Evolutionary conservation across 768 basidiomycete genomes (phyloP).

Genomic region (Psilocybe cubensis): DNA sequence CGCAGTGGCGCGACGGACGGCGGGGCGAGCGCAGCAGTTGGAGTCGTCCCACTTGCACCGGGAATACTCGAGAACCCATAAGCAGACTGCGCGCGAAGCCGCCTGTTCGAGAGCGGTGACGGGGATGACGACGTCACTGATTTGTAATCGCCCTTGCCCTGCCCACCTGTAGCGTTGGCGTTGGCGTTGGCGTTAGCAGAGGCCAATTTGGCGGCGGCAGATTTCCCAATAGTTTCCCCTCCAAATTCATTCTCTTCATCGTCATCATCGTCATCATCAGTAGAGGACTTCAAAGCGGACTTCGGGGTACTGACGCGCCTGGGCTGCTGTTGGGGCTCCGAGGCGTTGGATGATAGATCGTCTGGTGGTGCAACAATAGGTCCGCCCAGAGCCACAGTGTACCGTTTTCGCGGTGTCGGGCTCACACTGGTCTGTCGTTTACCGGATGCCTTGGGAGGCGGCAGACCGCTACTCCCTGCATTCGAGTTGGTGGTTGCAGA

Average conservation of each 20-base stretch:
- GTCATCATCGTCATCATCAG: constrained; percentile 32
- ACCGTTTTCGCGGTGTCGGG: constrained; percentile 81
- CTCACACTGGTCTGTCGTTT: constrained; percentile 60
- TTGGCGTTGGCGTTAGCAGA: constrained; percentile 11
- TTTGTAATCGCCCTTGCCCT: constrained; percentile 29
- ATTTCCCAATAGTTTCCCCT: constrained; percentile 69
- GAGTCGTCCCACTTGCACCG: constrained; percentile 29
- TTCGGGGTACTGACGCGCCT: constrained; percentile 12
- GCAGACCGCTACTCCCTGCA: constrained; percentile 35
- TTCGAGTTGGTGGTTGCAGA: too few relatives aligned
- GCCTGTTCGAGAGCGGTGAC: constrained; percentile 22
- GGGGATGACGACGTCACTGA: constrained; percentile 17
- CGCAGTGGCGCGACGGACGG: constrained; percentile 40
- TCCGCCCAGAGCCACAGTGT: constrained; percentile 83
- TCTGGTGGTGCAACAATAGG: constrained; percentile 51
- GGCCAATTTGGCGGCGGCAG: constrained; percentile 37
- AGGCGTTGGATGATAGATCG: constrained; percentile 26
- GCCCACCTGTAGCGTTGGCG: constrained; percentile 7
- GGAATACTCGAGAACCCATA: constrained; percentile 49
- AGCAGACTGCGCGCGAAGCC: constrained; percentile 57
- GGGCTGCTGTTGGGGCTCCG: constrained; percentile 10
- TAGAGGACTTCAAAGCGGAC: constrained; percentile 6
- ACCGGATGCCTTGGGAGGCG: constrained; percentile 41
- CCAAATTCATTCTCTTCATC: constrained; percentile 46
- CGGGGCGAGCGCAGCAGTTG: constrained; percentile 3